These are phyloP conservation scores for Coniochaeta sp. DNA, from an alignment of 2,329 filamentous ascomycete species.

Conservation along the genomic window DNA sequence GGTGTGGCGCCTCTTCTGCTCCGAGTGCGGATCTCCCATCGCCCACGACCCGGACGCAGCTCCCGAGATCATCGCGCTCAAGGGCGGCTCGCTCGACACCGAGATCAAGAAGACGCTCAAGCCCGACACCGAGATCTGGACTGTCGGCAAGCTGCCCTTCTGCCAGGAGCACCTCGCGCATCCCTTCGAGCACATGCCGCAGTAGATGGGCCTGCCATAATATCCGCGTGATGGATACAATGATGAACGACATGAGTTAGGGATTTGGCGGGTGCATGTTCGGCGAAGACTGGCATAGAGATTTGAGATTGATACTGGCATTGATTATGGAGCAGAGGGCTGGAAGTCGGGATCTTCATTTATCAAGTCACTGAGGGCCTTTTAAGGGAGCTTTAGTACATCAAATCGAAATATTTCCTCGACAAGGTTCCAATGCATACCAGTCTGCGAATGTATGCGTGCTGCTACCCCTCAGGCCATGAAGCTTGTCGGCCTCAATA, in stretches of 20 bases:
- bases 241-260: background rate
- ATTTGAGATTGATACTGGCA: background rate
- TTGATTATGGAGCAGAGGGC: background rate
- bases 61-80: slow-evolving; percentile 62
- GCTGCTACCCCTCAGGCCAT: no score
- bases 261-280: background rate
- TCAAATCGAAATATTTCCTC: background rate
- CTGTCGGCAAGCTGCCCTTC: slow-evolving; percentile 60
- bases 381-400: background rate
- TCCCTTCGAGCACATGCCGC: slow-evolving; percentile 57
- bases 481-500: no score
- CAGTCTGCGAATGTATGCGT: no score
- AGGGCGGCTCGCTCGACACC: slow-evolving; percentile 55
- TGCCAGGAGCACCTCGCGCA: slow-evolving; percentile 59
- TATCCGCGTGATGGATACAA: background rate
- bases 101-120: slow-evolving; percentile 63
- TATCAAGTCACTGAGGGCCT: background rate
- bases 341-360: background rate
- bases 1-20: slow-evolving; percentile 64
- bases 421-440: background rate
- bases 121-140: slow-evolving; percentile 67
- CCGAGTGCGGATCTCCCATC: slow-evolving; percentile 62
- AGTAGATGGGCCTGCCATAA: background rate
- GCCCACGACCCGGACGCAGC: slow-evolving; percentile 65
- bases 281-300: background rate